Evolutionary conservation across 179 eudicot species (phyloP).

Genomic region (Sideroxylon spinosum): DNA sequence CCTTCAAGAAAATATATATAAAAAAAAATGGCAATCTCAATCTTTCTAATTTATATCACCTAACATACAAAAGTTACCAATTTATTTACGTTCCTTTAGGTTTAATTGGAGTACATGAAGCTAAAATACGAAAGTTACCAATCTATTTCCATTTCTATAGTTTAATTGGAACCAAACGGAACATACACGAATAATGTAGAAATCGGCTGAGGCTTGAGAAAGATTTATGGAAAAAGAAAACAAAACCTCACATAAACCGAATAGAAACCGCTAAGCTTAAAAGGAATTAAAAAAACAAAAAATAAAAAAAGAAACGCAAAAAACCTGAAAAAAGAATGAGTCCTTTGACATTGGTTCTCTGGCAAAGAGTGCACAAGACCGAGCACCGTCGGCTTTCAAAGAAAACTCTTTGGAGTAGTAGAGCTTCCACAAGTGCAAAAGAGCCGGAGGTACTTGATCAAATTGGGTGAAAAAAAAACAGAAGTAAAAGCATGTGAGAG

Average conservation of each 20-base stretch:
- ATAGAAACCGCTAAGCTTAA: not conserved
- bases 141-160: too few species aligned
- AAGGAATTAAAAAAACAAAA: too few species aligned
- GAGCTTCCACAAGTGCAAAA: constrained; percentile 60
- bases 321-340: constrained; percentile 9
- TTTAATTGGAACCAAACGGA: not conserved
- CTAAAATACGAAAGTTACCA: too few species aligned
- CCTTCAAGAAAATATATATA: not conserved
- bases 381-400: constrained; percentile 56
- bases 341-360: constrained; percentile 21
- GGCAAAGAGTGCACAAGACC: constrained; percentile 44
- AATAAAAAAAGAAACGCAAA: constrained; percentile 10
- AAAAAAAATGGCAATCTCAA: not conserved
- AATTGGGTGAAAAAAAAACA: constrained; percentile 19
- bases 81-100: too few species aligned
- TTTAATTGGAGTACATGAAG: too few species aligned
- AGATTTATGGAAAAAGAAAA: not conserved
- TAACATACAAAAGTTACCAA: not conserved
- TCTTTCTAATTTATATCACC: too few species aligned
- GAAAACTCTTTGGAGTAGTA: constrained; percentile 60
- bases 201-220: not conserved
- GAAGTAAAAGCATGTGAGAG: too few species aligned
- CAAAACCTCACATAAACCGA: not conserved
- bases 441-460: constrained; percentile 38
- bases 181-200: not conserved